phyloP scores from a whole-genome alignment of 805 yeast species.

The Saturnispora mendoncae region DNA sequence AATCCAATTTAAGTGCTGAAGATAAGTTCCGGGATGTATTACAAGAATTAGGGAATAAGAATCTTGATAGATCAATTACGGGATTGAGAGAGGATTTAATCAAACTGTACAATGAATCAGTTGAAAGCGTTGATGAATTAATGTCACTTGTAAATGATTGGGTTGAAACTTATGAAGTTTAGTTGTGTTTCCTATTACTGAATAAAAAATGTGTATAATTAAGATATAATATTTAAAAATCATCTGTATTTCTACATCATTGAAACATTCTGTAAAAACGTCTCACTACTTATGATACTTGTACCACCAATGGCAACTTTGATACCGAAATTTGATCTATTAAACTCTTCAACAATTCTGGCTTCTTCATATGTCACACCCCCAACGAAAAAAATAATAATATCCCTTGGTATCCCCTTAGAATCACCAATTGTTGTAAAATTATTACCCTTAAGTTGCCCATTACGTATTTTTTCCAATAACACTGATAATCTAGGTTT shows the following conservation, averaged over 20 bases:
- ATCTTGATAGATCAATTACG: constrained; percentile 25
- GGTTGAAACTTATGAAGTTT: constrained; percentile 62
- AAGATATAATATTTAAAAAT: not conserved
- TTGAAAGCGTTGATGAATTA: constrained; percentile 59
- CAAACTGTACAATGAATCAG: constrained; percentile 48
- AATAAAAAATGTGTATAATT: not conserved
- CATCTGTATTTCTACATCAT: constrained; percentile 6
- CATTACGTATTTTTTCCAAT: constrained; percentile 33
- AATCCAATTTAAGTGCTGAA: constrained; percentile 71
- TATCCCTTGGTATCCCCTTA: constrained; percentile 40
- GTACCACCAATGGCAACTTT: constrained; percentile 80
- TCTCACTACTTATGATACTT: constrained; percentile 39
- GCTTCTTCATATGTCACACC: constrained; percentile 94
- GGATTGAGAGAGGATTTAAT: constrained; percentile 33
- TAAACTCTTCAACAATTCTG: constrained; percentile 66
- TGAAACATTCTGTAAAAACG: constrained; percentile 28
- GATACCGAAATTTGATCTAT: constrained; percentile 45
- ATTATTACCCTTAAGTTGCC: constrained; percentile 14
- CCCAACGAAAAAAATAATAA: constrained; percentile 70
- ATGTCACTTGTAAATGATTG: constrained; percentile 65
- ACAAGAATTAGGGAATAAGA: constrained; percentile 22
- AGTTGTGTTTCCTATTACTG: constrained; percentile 12
- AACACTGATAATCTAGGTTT: constrained; percentile 58
- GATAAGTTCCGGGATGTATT: constrained; percentile 42
- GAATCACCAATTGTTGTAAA: constrained; percentile 19